Conservation (phyloP, 768 basidiomycete genomes). For the Lactarius hengduanensis region DNA sequence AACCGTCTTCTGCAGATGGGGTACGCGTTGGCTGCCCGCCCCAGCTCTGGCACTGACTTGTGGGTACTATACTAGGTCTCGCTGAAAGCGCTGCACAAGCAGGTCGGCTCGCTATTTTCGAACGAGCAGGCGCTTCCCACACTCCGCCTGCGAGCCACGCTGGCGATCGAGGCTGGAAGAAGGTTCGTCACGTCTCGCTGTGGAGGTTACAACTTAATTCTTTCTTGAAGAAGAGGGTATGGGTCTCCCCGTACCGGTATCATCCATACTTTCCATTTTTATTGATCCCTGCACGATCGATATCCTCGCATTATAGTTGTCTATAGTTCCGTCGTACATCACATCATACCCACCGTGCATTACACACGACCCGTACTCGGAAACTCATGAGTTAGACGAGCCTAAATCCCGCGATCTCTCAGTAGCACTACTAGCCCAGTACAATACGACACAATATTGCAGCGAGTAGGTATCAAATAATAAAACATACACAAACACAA, state of each 20-base stretch:
- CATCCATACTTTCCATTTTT: no score
- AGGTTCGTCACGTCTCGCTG: constrained; percentile 32
- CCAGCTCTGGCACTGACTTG: neutral
- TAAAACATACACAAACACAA: no score
- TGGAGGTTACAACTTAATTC: constrained; percentile 8
- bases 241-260: neutral
- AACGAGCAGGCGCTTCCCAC: constrained; percentile 33
- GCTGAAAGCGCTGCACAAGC: constrained; percentile 34
- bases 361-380: no score
- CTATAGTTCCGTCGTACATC: no score
- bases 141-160: constrained; percentile 37
- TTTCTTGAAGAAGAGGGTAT: neutral
- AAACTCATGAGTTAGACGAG: no score
- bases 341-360: no score
- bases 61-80: constrained; percentile 3
- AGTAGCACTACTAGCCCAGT: no score
- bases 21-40: constrained; percentile 22
- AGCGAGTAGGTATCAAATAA: no score
- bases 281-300: neutral
- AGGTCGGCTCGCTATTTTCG: constrained; percentile 32
- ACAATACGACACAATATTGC: no score
- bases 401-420: no score
- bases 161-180: constrained; percentile 38
- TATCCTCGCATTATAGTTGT: no score
- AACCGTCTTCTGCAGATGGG: constrained; percentile 32